Evolutionary conservation across 768 basidiomycete species (phyloP).

Genomic region (Gymnopilus dilepis): DNA sequence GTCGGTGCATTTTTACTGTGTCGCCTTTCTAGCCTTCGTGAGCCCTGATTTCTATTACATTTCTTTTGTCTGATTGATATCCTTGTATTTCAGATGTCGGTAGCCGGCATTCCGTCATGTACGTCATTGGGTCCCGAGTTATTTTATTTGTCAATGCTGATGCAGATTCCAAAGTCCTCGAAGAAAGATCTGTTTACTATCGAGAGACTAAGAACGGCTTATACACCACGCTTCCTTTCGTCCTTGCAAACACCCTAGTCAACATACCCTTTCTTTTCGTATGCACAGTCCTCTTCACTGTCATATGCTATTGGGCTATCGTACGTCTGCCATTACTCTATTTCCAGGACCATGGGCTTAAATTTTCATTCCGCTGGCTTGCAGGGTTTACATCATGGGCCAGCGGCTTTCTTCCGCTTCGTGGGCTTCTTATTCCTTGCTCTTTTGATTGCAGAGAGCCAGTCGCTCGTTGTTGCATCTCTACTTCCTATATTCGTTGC

Average conservation of each 20-base stretch:
- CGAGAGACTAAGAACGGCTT: slow-evolving; percentile 64
- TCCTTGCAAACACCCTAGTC: slow-evolving; percentile 58
- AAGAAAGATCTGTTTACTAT: slow-evolving; percentile 61
- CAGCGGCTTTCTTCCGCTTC: slow-evolving; percentile 57
- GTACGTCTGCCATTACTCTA: slow-evolving; percentile 33
- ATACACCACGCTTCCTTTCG: slow-evolving; percentile 57
- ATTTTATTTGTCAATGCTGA: neutral
- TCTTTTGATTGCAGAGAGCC: slow-evolving; percentile 57
- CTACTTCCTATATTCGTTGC: slow-evolving; percentile 64
- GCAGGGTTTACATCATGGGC: slow-evolving; percentile 56
- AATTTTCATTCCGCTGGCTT: neutral
- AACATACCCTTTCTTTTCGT: slow-evolving; percentile 59
- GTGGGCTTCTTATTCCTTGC: slow-evolving; percentile 58
- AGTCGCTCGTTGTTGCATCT: slow-evolving; percentile 54
- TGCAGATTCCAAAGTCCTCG: slow-evolving; percentile 44
- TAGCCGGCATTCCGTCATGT: slow-evolving; percentile 64
- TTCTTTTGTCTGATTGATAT: neutral
- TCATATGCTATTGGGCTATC: slow-evolving; percentile 58
- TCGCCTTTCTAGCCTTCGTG: slow-evolving; percentile 58
- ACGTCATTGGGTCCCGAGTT: slow-evolving; percentile 8
- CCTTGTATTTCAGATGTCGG: slow-evolving; percentile 47
- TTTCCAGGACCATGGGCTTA: neutral
- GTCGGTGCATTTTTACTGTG: slow-evolving; percentile 61
- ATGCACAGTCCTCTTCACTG: slow-evolving; percentile 51
- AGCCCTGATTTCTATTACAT: slow-evolving; percentile 21